A percentile compares a stretch with the other conserved stretches of the same genome.
phyloP scores from a whole-genome alignment of 2,329 filamentous ascomycete species.

The Aspergillus flavus region DNA sequence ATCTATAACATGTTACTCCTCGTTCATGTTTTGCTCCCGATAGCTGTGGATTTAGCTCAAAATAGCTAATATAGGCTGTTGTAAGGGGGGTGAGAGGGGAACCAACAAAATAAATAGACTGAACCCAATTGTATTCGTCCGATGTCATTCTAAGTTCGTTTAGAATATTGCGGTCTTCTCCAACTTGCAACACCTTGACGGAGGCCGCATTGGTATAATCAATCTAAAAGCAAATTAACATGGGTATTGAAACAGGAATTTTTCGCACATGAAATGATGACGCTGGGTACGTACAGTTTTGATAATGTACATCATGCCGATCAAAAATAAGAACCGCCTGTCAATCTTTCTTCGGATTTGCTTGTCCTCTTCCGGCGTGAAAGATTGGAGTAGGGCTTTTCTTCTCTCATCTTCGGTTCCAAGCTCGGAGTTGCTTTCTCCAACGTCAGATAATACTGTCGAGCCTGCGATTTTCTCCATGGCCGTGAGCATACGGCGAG shows the following conservation, averaged over 20 bases:
- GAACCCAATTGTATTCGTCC: conserved; percentile 19
- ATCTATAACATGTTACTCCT: conserved; percentile 1
- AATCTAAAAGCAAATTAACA: not conserved
- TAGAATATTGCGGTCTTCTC: conserved; percentile 12
- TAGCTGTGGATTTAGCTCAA: not conserved
- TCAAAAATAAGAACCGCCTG: conserved; percentile 12
- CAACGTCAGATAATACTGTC: not conserved
- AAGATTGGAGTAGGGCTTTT: conserved; percentile 13
- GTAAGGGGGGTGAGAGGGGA: not conserved
- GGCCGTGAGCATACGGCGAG: not conserved
- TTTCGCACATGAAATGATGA: not conserved
- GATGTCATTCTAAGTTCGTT: conserved; percentile 11
- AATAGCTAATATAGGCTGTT: not conserved
- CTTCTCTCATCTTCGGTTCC: conserved; percentile 7
- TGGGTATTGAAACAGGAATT: not conserved
- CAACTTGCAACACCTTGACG: conserved; percentile 17
- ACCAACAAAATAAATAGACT: conserved; percentile 19
- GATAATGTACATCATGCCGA: conserved; percentile 17
- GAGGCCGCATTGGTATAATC: conserved; percentile 17
- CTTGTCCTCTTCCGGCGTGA: conserved; percentile 16
- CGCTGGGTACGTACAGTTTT: conserved; percentile 6
- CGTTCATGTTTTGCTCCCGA: too few species aligned
- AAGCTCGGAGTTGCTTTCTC: not conserved
- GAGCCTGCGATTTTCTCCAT: not conserved
- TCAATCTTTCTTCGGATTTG: conserved; percentile 15